Percentiles rank a stretch among this genome's conserved stretches.
phyloP scores from a whole-genome alignment of 164 flowering plant genomes.

The Aristolochia contorta region DNA sequence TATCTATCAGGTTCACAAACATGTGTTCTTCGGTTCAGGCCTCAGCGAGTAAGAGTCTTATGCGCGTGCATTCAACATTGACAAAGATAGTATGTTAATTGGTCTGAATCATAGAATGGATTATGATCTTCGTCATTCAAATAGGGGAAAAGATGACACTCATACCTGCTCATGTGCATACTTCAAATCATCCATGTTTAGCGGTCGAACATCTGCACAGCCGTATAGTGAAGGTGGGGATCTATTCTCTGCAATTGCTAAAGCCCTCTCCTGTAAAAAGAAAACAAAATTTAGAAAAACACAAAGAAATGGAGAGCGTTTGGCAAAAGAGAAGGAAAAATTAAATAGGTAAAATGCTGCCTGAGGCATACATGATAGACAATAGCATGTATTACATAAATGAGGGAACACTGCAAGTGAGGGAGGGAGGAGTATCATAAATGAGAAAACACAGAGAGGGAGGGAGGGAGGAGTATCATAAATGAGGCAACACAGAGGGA shows the following conservation, averaged over 20 bases:
- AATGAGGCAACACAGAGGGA: too few species aligned
- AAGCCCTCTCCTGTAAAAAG: conserved; percentile 45
- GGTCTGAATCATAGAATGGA: not conserved
- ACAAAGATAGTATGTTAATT: too few species aligned
- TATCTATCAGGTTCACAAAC: too few species aligned
- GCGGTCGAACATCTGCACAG: conserved; percentile 58
- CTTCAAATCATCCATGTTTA: conserved; percentile 67
- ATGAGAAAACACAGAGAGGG: not conserved
- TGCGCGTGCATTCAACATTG: too few species aligned
- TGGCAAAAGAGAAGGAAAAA: not conserved
- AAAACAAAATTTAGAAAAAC: not conserved
- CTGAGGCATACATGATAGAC: too few species aligned
- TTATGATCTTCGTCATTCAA: not conserved
- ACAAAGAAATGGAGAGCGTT: not conserved
- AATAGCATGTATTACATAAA: too few species aligned
- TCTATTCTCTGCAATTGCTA: conserved; percentile 58
- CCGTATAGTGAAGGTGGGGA: conserved; percentile 51
- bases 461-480: too few species aligned
- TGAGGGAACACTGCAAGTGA: too few species aligned
- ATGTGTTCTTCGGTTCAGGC: too few species aligned
- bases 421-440: too few species aligned
- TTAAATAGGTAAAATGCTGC: not conserved
- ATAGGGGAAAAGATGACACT: not conserved
- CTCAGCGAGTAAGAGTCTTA: too few species aligned
- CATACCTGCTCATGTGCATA: conserved; percentile 90